These are phyloP conservation scores for Jatropha curcas DNA, from an alignment of 345 rosid species.

Conservation along the genomic window DNA sequence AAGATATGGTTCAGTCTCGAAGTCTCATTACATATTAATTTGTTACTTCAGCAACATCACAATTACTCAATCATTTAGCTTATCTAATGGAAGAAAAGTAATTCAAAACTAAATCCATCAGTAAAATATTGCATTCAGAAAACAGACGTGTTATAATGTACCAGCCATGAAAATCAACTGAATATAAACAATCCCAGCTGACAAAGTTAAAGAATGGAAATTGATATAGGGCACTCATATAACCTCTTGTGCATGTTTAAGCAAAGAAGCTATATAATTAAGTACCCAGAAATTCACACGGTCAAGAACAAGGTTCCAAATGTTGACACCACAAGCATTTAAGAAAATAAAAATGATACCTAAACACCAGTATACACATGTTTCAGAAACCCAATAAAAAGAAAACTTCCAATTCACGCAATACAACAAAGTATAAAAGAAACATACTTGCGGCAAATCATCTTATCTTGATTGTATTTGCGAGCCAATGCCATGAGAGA, in stretches of 20 bases:
- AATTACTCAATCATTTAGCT: no score
- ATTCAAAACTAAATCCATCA: no score
- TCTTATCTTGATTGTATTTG: constrained; percentile 22
- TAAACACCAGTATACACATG: background rate
- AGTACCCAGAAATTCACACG: background rate
- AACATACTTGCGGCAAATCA: constrained; percentile 25
- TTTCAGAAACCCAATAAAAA: no score
- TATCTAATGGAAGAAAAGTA: no score
- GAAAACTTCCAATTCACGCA: background rate
- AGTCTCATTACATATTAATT: no score
- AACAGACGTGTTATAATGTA: background rate
- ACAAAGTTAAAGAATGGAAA: constrained; percentile 30
- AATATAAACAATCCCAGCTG: constrained; percentile 24
- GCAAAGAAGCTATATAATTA: constrained; percentile 20
- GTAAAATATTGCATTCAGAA: background rate
- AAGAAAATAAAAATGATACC: background rate
- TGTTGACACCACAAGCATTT: no score
- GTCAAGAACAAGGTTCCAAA: background rate
- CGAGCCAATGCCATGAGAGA: constrained; percentile 28
- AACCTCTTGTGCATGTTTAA: constrained; percentile 9
- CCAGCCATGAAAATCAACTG: constrained; percentile 30
- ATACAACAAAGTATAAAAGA: background rate
- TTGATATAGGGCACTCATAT: constrained; percentile 19
- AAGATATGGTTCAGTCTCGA: no score
- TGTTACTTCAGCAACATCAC: no score